Evolutionary conservation across 192 early-diverging fungal genomes (phyloP).

Genomic region (Pilaira anomala): DNA sequence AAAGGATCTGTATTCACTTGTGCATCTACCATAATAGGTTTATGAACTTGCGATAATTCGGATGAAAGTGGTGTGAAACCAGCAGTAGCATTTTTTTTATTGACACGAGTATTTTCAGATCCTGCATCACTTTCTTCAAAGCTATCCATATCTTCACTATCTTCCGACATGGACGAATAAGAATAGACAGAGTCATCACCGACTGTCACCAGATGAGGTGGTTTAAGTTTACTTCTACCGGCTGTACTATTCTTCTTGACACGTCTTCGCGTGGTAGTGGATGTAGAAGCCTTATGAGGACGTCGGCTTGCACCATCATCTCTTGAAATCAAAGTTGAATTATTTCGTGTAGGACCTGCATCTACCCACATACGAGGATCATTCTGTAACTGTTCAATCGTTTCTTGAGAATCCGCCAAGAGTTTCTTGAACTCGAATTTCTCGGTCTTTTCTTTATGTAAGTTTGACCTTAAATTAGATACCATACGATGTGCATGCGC

Average conservation of each 20-base stretch:
- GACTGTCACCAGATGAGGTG: not conserved
- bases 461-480: slow-evolving; percentile 46
- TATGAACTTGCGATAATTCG: slow-evolving; percentile 19
- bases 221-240: not conserved
- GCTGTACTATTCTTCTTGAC: not conserved
- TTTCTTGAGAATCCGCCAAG: slow-evolving; percentile 54
- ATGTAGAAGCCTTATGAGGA: not conserved
- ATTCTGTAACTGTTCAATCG: slow-evolving; percentile 51
- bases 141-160: slow-evolving; percentile 16
- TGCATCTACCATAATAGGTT: slow-evolving; percentile 21
- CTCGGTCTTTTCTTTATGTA: slow-evolving; percentile 52
- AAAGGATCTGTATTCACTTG: slow-evolving; percentile 27
- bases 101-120: not conserved
- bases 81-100: not conserved
- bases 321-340: not conserved
- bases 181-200: slow-evolving; percentile 8
- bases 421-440: slow-evolving; percentile 55
- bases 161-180: slow-evolving; percentile 5
- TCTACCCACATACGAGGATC: slow-evolving; percentile 40
- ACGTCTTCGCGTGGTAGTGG: slow-evolving; percentile 1
- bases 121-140: slow-evolving; percentile 18
- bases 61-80: slow-evolving; percentile 25
- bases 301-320: not conserved
- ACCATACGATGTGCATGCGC: slow-evolving; percentile 52
- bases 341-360: not conserved